Conservation (phyloP, 345 rosid genomes). For the Linum lewisii region DNA sequence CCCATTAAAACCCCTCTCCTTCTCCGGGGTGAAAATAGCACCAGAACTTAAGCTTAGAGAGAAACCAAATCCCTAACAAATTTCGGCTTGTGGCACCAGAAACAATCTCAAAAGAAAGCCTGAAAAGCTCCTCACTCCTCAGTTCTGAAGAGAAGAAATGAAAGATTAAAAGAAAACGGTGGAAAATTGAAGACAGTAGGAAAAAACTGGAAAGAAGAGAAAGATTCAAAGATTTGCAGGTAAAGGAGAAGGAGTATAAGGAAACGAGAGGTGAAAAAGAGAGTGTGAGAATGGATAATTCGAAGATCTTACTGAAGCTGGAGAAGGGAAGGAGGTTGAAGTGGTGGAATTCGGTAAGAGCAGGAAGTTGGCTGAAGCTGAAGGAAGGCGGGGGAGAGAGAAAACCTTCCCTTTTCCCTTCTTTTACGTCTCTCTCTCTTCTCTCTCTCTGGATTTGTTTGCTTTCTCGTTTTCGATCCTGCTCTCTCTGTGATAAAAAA, state of each 20-base stretch:
- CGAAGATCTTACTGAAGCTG: background rate
- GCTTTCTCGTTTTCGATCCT: background rate
- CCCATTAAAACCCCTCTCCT: background rate
- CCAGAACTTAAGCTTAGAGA: no score
- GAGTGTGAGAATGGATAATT: background rate
- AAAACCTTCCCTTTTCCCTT: background rate
- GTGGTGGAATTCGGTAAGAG: background rate
- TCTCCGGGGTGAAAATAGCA: background rate
- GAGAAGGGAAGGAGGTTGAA: background rate
- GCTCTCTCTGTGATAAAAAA: no score
- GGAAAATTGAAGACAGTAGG: no score
- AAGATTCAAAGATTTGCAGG: background rate
- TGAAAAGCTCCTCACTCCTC: background rate
- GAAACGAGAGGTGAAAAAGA: background rate
- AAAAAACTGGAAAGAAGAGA: background rate
- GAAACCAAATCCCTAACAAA: background rate
- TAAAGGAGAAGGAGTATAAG: no score
- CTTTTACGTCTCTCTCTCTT: slow-evolving; percentile 2
- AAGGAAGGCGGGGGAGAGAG: slow-evolving; percentile 10
- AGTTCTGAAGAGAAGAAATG: background rate
- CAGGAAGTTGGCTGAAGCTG: background rate
- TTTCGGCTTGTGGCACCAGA: background rate
- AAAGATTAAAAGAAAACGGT: background rate
- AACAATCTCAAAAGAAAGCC: background rate
- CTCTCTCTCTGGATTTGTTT: background rate